Evolutionary conservation across 768 basidiomycete species (phyloP).

Genomic region (Trametes cingulata): DNA sequence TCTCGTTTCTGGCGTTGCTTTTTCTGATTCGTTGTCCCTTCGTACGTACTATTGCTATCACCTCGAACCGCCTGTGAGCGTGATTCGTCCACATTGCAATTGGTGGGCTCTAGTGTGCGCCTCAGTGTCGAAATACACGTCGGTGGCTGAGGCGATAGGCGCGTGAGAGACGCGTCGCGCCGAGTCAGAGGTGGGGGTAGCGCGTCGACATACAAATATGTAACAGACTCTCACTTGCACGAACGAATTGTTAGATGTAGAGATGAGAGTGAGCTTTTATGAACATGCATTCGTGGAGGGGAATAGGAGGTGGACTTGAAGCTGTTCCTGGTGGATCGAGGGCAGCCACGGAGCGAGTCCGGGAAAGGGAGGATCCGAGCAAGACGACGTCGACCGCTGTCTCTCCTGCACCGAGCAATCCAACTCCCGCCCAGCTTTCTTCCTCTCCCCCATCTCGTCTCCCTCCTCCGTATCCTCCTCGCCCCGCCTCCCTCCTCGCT

Average conservation of each 20-base stretch:
- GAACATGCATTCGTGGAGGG: background rate
- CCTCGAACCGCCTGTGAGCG: background rate
- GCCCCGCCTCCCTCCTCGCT: background rate
- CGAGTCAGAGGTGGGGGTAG: background rate
- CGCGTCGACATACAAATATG: background rate
- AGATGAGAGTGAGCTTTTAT: no score
- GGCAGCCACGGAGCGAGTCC: background rate
- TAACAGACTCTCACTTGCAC: no score
- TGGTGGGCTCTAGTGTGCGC: no score
- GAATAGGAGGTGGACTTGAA: background rate
- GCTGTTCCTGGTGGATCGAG: background rate
- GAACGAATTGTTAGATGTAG: no score
- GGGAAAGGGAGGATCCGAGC: background rate
- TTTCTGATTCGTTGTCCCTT: background rate
- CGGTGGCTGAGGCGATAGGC: no score
- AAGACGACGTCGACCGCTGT: no score
- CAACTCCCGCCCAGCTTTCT: no score
- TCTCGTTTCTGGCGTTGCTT: background rate
- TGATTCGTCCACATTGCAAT: background rate
- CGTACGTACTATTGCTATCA: no score
- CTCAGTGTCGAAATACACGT: no score
- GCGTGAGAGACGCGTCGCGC: no score
- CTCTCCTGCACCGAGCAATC: background rate
- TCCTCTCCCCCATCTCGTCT: background rate
- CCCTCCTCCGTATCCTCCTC: background rate